Base-by-base conservation (phyloP, 179 eudicot genomes). In the Silene noctiflora region DNA sequence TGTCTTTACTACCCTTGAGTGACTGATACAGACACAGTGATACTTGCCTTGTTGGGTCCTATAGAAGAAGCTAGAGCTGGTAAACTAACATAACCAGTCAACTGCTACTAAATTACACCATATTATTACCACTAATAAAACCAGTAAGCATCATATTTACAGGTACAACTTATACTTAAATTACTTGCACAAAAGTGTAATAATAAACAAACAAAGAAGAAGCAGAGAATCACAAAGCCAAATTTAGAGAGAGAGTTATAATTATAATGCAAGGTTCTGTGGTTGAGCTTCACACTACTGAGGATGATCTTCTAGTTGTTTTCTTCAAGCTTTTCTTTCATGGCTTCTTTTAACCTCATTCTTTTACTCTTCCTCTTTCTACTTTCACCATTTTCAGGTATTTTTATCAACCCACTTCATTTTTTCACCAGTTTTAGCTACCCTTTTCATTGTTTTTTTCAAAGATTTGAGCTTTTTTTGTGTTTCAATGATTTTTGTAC, bases 321-420 rank as follows among this genome's bases (percentile, higher is more conserved):
- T 21, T 67, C 76, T 84, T 82, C 83, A 84, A 87, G 76, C 84
- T 80, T 83, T 82, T 72, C 84, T 84, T 84, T 69, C 77, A 92
- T 92, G 97, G 91, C 87, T 76, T 74, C 81, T 76, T 76, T 73
- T 85, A 84, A 72, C 27, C 78, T 78, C 77, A 29, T 74, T 69
- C 73, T 81, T 75, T 55, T 62, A 16, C 67, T 83, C 82, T 27
- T 85, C 65, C 46, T 79, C 64, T 58, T 80, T 44, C 64, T 61
- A 62, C 67, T 84, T 65, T 29, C 80, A 21, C 60, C 84, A 65
- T 72, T 74, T 75, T 63, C 86, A 84, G 93, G 93, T 87, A 85
- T 42, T 25, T 71, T 74, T 72, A 16, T 51, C 14, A 70, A 31
- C 80, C 79, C 81, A 58, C 35, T 83, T 78, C 78, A 19, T 73